Evolutionary conservation across 2,329 filamentous ascomycete genomes (phyloP).

Genomic region (Diaporthe citriasiana): DNA sequence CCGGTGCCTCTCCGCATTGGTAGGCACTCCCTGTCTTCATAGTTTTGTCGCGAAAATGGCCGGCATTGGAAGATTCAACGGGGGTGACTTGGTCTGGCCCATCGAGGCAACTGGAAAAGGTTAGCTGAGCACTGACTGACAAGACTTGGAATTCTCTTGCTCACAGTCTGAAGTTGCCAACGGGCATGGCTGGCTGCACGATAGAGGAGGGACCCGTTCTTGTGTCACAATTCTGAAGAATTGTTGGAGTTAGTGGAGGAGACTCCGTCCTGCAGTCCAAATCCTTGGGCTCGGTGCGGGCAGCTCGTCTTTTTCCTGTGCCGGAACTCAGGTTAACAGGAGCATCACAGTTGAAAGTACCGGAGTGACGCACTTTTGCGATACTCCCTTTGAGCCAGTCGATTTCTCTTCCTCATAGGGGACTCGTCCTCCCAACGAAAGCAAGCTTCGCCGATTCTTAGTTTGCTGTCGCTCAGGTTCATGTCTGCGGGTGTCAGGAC

Average conservation of each 20-base stretch:
- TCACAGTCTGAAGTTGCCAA: background rate
- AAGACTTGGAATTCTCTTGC: background rate
- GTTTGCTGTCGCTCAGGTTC: background rate
- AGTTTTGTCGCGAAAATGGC: background rate
- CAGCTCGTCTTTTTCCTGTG: constrained; percentile 1
- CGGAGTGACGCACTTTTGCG: background rate
- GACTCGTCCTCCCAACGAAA: constrained; percentile 16
- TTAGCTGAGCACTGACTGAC: background rate
- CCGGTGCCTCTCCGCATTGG: background rate
- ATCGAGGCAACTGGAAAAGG: background rate
- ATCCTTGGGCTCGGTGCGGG: background rate
- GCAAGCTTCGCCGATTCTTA: constrained; percentile 1
- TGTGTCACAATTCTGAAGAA: background rate
- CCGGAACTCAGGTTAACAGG: background rate
- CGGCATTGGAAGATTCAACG: background rate
- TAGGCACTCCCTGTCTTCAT: background rate
- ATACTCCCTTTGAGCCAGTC: constrained; percentile 18
- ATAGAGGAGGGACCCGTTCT: background rate
- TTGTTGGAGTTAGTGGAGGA: background rate
- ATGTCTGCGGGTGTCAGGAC: background rate
- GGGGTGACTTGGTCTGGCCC: background rate
- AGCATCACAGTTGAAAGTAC: background rate
- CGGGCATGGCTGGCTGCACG: background rate
- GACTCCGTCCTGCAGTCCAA: background rate
- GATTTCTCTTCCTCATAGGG: constrained; percentile 25